Evolutionary conservation across 768 basidiomycete genomes (phyloP), one percentile per base, ranked within the genome.

Genomic region (Phylloporus sp.): DNA sequence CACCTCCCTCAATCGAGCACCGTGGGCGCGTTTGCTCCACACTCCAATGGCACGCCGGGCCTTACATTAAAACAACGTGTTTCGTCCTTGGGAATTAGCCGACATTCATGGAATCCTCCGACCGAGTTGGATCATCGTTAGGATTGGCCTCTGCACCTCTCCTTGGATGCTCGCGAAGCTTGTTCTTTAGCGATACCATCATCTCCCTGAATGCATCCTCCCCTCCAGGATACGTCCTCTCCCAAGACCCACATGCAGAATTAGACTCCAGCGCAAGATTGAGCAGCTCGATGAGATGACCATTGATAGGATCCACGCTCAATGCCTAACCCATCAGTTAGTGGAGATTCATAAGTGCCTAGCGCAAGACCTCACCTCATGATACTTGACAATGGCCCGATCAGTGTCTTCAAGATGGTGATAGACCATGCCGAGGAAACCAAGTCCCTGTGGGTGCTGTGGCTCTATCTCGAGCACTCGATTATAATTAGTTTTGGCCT

Each of bases 401-500:
- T 94, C 84, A 6, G 84, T 65, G 38, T 90, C 74, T 20, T 79
- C 81, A 52, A 82, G 69, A 15, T 89, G 71, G 55, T 96, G 92
- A 56, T 85, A 73, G 3, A 95, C 83, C 63, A 96, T 82, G n/a
- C 92, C 96, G 1, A 97, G 72, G 59, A 89, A 90, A 5, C 87
- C 85, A 42, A 93, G 79, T 3, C 91, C 92, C 10, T 81, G 75
- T 1, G 87, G 75, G 50, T 87, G 81, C 26, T 86, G 79, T n/a
- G 92, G 83, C 55, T 97, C 90, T 27, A 97, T 79, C 59, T 88
- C 82, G 17, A 98, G 70, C 1, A 94, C 92, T 44, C 79, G 80
- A 53, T 78, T 74, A 62, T 95, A 98, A 24, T 84, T 77, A 3
- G 60, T 64, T 55, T 80, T 79, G 5, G 96, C 91, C 42, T 86